Base-by-base conservation (phyloP, 2,329 filamentous ascomycete species). In the Ophiocordyceps camponoti-floridani region DNA sequence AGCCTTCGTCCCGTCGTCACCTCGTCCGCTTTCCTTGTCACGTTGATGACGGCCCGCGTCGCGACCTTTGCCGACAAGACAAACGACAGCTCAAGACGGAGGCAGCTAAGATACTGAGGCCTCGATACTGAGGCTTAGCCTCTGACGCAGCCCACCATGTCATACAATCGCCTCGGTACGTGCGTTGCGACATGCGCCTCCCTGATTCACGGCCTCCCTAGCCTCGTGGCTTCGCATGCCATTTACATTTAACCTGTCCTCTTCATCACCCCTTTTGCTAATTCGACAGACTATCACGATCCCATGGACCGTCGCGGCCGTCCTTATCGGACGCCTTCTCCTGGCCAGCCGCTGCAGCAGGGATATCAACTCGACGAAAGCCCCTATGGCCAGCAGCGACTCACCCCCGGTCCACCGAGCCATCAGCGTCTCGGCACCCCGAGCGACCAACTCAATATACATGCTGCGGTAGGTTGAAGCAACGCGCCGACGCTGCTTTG, bases 281-380 rank as follows among this genome's bases (percentile, higher is more conserved):
- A 26, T 19, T 14, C 40, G n/a, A 13, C 19, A 5, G 16, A 14
- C 54, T 75, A 75, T 64, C 68, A 73, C 59, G 68, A 67, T 49
- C 67, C 64, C 47, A 79, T 79, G 75, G 71, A 77, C 55, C 67
- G 63, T 52, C 45, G 28, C 13, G 54, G 52, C 35, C 56, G 55
- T 46, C 71, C 69, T 52, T 69, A 72, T 60, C 76, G 81, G 52
- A 77, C 83, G 46, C 84, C 84, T 44, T 91, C 85, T 42, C 84
- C 85, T 31, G 81, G 77, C 43, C 80, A 84, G 51, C 83, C 82
- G 27, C 65, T 82, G 14, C 75, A 76, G 47, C 75, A 81, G 53
- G 76, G 79, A 51, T 94, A 94, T 60, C 84, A 93, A 58, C 72
- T 93, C 42, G 81, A 91, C 41, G 84, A 94, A 60, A 75, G 79